A percentile compares a stretch with the other conserved stretches of the same genome.
Conservation (phyloP, 306 rosid genomes). For the Senna siamea region DNA sequence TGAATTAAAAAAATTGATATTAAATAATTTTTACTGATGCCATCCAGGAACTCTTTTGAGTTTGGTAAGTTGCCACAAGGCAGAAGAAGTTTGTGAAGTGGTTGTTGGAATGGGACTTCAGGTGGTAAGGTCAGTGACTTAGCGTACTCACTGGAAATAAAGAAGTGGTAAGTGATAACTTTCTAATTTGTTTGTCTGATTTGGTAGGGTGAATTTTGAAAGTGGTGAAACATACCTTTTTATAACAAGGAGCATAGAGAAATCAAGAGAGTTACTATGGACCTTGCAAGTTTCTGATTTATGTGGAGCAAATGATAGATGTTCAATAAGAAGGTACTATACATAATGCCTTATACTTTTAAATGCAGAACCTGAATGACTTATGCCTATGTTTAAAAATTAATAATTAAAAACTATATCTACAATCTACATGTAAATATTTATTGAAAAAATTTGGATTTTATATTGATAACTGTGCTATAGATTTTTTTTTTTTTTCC, state of each 20-base stretch:
- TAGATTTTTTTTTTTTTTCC: constrained; percentile 28
- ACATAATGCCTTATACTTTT: constrained; percentile 5
- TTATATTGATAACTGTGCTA: constrained; percentile 21
- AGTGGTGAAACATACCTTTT: constrained; percentile 64
- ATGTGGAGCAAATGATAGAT: constrained; percentile 43
- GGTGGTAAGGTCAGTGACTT: constrained; percentile 79
- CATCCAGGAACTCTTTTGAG: constrained; percentile 56
- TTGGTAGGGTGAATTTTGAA: constrained; percentile 62
- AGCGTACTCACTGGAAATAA: constrained; percentile 22
- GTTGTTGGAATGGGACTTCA: constrained; percentile 86
- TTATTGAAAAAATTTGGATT: constrained; percentile 13
- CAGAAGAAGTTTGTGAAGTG: constrained; percentile 76
- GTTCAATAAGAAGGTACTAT: constrained; percentile 71
- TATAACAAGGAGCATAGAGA: constrained; percentile 74
- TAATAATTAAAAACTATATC: neutral
- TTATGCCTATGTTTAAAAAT: neutral
- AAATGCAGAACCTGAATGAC: constrained; percentile 8
- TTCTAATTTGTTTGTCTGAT: constrained; percentile 40
- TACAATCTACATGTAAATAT: neutral
- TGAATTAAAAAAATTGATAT: constrained; percentile 14
- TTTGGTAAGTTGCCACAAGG: constrained; percentile 62
- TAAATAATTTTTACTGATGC: constrained; percentile 21
- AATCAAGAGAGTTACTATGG: constrained; percentile 66
- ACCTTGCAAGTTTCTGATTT: constrained; percentile 58
- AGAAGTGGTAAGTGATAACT: constrained; percentile 23